Evolutionary conservation across 768 basidiomycete genomes (phyloP).

Genomic region (Brasilioporus rufonigricans): DNA sequence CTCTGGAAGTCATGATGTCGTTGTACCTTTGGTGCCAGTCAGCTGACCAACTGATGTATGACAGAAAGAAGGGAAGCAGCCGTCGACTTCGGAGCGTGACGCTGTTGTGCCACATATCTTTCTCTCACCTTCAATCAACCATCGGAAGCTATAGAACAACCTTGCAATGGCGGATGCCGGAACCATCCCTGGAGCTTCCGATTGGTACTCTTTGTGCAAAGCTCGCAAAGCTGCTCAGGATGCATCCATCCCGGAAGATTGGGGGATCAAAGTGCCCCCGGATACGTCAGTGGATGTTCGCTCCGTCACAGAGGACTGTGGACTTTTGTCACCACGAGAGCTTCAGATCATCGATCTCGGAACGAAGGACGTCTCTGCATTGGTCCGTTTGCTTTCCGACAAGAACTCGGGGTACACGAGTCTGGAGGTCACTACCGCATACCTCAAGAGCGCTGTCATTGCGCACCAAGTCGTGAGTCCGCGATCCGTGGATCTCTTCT

Average conservation of each 20-base stretch:
- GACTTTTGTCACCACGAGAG: constrained; percentile 24
- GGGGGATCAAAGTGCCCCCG: constrained; percentile 19
- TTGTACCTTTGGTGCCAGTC: neutral
- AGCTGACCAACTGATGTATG: neutral
- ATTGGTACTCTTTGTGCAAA: constrained; percentile 24
- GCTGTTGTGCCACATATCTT: neutral
- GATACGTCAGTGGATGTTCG: constrained; percentile 22
- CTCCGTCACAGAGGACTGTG: constrained; percentile 17
- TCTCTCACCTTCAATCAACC: neutral
- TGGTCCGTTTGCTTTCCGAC: constrained; percentile 22
- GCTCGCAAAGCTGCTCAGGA: constrained; percentile 19
- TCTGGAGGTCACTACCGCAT: constrained; percentile 27
- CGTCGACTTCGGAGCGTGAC: no score
- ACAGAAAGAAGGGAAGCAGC: neutral
- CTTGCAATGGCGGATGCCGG: constrained; percentile 4
- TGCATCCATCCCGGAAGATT: constrained; percentile 23
- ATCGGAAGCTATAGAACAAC: neutral
- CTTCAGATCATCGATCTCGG: constrained; percentile 23
- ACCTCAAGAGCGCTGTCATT: constrained; percentile 29
- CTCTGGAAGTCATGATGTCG: no score
- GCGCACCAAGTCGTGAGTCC: constrained; percentile 26
- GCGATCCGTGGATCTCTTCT: neutral
- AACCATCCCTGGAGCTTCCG: neutral
- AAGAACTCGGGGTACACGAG: constrained; percentile 23
- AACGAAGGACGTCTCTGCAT: constrained; percentile 22